These are phyloP conservation scores for Fusarium redolens DNA, from an alignment of 2,329 filamentous ascomycete species.

Conservation along the genomic window DNA sequence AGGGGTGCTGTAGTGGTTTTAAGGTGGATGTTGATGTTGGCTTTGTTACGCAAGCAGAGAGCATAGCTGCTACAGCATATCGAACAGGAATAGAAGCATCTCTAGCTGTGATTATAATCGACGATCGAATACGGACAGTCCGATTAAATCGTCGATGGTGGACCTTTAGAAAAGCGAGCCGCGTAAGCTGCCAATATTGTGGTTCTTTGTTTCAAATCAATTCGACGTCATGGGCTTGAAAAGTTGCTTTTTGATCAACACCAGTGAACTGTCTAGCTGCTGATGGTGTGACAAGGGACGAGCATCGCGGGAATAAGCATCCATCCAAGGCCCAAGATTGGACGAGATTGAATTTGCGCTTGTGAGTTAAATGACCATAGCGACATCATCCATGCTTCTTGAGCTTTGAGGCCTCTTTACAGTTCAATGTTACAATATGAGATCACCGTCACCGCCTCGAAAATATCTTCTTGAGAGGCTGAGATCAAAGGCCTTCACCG, in stretches of 20 bases:
- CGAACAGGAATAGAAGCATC: conserved; percentile 4
- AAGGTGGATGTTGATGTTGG: neutral
- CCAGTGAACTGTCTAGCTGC: neutral
- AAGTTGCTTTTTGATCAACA: conserved; percentile 35
- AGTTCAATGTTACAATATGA: neutral
- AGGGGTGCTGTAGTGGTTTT: conserved; percentile 5
- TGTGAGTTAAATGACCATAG: conserved; percentile 20
- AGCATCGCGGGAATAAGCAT: conserved; percentile 40
- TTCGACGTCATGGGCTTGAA: conserved; percentile 39
- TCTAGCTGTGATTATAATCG: neutral
- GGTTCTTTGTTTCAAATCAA: conserved; percentile 39
- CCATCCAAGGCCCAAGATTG: conserved; percentile 30
- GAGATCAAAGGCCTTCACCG: conserved; percentile 4
- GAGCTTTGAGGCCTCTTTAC: conserved; percentile 25
- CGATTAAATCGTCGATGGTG: conserved; percentile 10
- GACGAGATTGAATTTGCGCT: conserved; percentile 17
- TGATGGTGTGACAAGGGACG: conserved; percentile 41
- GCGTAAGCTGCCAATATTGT: conserved; percentile 34
- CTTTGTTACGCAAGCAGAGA: conserved; percentile 16
- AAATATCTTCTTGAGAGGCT: neutral
- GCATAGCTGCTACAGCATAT: neutral
- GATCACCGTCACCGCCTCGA: conserved; percentile 25
- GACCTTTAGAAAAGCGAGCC: conserved; percentile 16
- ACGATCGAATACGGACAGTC: conserved; percentile 6
- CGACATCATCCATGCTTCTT: conserved; percentile 21